phyloP scores from a whole-genome alignment of 352 stramenopile genomes.

The Pythium folliculosum region DNA sequence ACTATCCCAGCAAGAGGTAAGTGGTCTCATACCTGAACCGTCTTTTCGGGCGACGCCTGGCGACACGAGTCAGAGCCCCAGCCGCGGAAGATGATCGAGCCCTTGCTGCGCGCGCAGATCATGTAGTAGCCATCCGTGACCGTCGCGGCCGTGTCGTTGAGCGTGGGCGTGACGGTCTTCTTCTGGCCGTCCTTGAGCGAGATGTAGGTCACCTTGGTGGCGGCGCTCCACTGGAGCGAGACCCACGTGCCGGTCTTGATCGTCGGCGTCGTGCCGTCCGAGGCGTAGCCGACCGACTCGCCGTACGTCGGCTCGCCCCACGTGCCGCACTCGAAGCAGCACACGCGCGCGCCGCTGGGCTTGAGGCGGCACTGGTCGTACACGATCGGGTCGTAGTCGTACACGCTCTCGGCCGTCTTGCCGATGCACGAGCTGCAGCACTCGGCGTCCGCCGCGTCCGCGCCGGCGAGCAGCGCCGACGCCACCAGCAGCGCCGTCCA shows the following conservation, averaged over 20 bases:
- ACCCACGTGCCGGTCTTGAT: slow-evolving; percentile 42
- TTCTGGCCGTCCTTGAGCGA: slow-evolving; percentile 61
- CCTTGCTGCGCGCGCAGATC: slow-evolving; percentile 55
- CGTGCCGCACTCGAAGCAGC: slow-evolving; percentile 31
- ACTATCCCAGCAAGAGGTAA: no score
- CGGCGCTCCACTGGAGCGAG: slow-evolving; percentile 47
- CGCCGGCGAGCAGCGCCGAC: neutral
- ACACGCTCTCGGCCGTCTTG: slow-evolving; percentile 19
- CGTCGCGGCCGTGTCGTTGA: slow-evolving; percentile 37
- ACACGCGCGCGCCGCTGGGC: slow-evolving; percentile 18
- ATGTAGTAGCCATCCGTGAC: slow-evolving; percentile 46
- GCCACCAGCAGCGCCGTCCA: neutral
- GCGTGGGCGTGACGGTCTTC: slow-evolving; percentile 56
- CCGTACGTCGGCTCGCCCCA: slow-evolving; percentile 27
- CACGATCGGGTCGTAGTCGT: slow-evolving; percentile 29
- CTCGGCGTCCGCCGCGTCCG: slow-evolving; percentile 19
- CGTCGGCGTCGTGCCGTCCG: slow-evolving; percentile 26
- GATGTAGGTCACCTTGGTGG: slow-evolving; percentile 68
- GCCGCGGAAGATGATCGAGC: slow-evolving; percentile 60
- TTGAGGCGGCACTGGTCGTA: slow-evolving; percentile 24
- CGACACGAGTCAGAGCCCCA: slow-evolving; percentile 59
- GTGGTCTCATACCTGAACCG: slow-evolving; percentile 46
- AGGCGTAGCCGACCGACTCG: slow-evolving; percentile 20
- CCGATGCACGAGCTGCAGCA: slow-evolving; percentile 33
- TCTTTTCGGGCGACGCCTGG: slow-evolving; percentile 50